A percentile compares a stretch with the other conserved stretches of the same genome.
Evolutionary conservation across 176 grass and related monocot genomes (phyloP).

Genomic region (Triticum dicoccoides): DNA sequence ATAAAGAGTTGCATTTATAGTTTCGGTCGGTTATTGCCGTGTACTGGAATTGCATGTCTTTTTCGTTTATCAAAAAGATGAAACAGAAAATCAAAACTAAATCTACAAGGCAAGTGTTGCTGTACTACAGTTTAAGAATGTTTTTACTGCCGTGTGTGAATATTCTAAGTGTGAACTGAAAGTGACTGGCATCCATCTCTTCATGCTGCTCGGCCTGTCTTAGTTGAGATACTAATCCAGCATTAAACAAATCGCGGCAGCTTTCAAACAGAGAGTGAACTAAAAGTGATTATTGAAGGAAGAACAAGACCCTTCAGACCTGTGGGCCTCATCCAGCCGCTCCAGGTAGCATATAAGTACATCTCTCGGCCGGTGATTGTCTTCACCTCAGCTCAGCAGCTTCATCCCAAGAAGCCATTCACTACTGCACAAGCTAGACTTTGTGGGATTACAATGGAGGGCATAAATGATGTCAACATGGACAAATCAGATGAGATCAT

Average conservation of each 20-base stretch:
- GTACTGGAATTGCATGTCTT: background rate
- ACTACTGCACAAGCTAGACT: slow-evolving; percentile 12
- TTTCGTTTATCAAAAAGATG: slow-evolving; percentile 26
- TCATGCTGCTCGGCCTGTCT: slow-evolving; percentile 29
- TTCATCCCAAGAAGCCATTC: slow-evolving; percentile 38
- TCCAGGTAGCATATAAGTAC: slow-evolving; percentile 44
- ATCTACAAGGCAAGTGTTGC: slow-evolving; percentile 7
- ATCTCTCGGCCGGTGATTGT: slow-evolving; percentile 28
- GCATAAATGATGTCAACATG: slow-evolving; percentile 47
- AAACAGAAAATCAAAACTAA: background rate
- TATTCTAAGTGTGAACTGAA: slow-evolving; percentile 52
- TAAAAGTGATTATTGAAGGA: slow-evolving; percentile 25
- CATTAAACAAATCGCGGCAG: slow-evolving; percentile 39
- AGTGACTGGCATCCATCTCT: slow-evolving; percentile 25
- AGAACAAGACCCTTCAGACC: slow-evolving; percentile 4
- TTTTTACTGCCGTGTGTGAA: slow-evolving; percentile 44
- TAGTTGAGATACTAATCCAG: slow-evolving; percentile 32
- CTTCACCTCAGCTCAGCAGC: slow-evolving; percentile 38
- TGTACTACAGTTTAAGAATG: slow-evolving; percentile 29
- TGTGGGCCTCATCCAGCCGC: slow-evolving; percentile 24
- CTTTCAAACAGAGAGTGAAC: slow-evolving; percentile 44
- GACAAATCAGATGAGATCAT: slow-evolving; percentile 68
- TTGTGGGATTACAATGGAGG: slow-evolving; percentile 40
- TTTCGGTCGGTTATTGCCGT: background rate
- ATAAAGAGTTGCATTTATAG: slow-evolving; percentile 3